Evolutionary conservation across 305 asterid genomes (phyloP), one percentile per base, ranked within the genome.

Genomic region (Petunia hybrid): DNA sequence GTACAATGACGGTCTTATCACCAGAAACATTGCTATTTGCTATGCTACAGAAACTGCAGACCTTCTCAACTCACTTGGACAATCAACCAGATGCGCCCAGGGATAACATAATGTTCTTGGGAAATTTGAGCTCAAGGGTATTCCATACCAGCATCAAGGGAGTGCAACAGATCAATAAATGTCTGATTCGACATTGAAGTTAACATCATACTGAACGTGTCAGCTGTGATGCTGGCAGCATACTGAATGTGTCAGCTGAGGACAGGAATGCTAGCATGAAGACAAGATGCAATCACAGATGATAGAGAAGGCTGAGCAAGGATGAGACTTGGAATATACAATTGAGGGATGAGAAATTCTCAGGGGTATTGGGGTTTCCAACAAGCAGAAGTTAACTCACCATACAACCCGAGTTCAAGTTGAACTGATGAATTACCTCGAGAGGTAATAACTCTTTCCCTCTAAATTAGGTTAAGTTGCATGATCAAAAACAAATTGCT

Each of bases 211-310:
- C 56, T 90, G 53, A 90, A 90, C 45, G 93, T 88, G 7, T 87
- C 91, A 0, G 31, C 31, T 22, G 31, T 31, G 87, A 88, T 22
- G 89, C 89, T 0, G 84, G 85, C 14, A 88, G 91, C 8, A 88
- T 46, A 31, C 61, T 35, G 42, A 43, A 43, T 10, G 16, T 43
- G 76, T 16, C 12, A 35, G 89, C 90, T 1, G 88, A 87, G 86
- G 89, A 88, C 82, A 84, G 88, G 69, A 91, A 88, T 6, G 88
- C 92, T 0, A 88, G 92, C 1, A 83, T 88, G 83, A 88, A 81
- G 84, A 85, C 81, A 89, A 85, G 78, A 88, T 87, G 89, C 92
- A 8, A 89, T 87, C 13, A 88, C 91, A 1, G 85, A 89, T 67
- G 91, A 91, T 40, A 89, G 88, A 70, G 91, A 90, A 46, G 81